These are phyloP conservation scores for Scheffersomyces ergatensis DNA, from an alignment of 805 yeast species.

Conservation along the genomic window DNA sequence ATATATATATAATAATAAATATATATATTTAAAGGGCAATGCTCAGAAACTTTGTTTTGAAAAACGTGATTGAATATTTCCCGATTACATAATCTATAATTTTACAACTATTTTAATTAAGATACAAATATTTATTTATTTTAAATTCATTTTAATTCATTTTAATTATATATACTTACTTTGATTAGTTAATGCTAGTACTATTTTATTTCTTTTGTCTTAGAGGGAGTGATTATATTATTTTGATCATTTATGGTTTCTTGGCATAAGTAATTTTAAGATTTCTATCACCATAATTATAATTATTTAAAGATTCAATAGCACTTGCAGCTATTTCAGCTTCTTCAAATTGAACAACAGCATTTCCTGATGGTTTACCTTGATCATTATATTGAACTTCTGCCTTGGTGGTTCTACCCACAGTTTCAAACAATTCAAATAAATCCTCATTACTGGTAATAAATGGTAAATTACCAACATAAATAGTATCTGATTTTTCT, in stretches of 20 bases:
- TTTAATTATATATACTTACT: too few relatives aligned
- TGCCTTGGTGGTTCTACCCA: slow-evolving; percentile 73
- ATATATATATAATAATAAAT: too few relatives aligned
- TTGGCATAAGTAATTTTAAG: slow-evolving; percentile 68
- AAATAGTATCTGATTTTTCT: slow-evolving; percentile 48
- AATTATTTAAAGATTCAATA: slow-evolving; percentile 69
- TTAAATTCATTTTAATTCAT: too few relatives aligned
- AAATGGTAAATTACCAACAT: slow-evolving; percentile 79
- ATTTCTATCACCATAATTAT: slow-evolving; percentile 81
- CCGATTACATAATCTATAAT: too few relatives aligned
- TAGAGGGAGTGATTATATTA: not conserved
- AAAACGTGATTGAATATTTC: too few relatives aligned
- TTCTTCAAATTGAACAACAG: slow-evolving; percentile 75
- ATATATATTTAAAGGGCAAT: too few relatives aligned
- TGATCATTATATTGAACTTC: slow-evolving; percentile 61
- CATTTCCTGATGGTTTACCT: slow-evolving; percentile 77
- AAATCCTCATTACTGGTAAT: slow-evolving; percentile 86
- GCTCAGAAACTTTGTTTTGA: too few relatives aligned
- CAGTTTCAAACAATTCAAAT: slow-evolving; percentile 78
- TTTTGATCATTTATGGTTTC: slow-evolving; percentile 6
- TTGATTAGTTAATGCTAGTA: too few relatives aligned
- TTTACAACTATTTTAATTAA: too few relatives aligned
- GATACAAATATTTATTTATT: too few relatives aligned
- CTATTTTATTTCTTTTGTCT: too few relatives aligned
- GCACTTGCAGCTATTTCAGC: slow-evolving; percentile 71